Percentiles rank a stretch among this genome's conserved stretches.
phyloP scores from a whole-genome alignment of 371 early-diverging fungal species.

The Mortierella sp. region DNA sequence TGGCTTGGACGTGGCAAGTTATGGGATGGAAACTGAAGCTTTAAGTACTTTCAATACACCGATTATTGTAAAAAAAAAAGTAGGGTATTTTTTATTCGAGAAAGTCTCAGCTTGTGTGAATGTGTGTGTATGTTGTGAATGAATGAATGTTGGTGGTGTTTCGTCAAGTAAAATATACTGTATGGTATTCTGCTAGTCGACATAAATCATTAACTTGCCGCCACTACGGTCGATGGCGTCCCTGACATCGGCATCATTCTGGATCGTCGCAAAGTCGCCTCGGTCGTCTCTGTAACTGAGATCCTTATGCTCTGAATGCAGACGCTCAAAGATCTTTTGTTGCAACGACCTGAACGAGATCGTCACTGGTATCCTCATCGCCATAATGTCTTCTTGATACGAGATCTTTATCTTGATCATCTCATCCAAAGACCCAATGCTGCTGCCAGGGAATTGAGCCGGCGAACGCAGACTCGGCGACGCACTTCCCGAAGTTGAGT shows the following conservation, averaged over 20 bases:
- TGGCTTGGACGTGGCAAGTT: conserved; percentile 34
- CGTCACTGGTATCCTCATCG: conserved; percentile 75
- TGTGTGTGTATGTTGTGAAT: background rate
- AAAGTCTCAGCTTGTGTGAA: background rate
- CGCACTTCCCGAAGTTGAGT: conserved; percentile 25
- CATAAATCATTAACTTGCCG: conserved; percentile 55
- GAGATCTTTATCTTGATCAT: conserved; percentile 79
- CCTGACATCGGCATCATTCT: conserved; percentile 33
- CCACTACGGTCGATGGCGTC: conserved; percentile 52
- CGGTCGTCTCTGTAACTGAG: conserved; percentile 50
- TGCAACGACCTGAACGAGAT: conserved; percentile 68
- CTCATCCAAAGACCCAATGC: conserved; percentile 18
- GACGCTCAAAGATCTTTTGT: conserved; percentile 70
- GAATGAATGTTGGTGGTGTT: background rate
- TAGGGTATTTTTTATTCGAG: background rate
- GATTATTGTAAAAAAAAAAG: background rate
- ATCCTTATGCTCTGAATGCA: conserved; percentile 36
- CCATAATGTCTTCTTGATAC: conserved; percentile 79
- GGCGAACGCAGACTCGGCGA: conserved; percentile 37
- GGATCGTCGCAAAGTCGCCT: conserved; percentile 41
- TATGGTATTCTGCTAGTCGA: conserved; percentile 20
- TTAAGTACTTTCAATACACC: background rate
- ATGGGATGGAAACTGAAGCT: conserved; percentile 52
- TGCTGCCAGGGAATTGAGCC: conserved; percentile 12
- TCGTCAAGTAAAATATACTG: background rate